Conservation (phyloP, 1,284 basidiomycete species). For the Malassezia restricta region DNA sequence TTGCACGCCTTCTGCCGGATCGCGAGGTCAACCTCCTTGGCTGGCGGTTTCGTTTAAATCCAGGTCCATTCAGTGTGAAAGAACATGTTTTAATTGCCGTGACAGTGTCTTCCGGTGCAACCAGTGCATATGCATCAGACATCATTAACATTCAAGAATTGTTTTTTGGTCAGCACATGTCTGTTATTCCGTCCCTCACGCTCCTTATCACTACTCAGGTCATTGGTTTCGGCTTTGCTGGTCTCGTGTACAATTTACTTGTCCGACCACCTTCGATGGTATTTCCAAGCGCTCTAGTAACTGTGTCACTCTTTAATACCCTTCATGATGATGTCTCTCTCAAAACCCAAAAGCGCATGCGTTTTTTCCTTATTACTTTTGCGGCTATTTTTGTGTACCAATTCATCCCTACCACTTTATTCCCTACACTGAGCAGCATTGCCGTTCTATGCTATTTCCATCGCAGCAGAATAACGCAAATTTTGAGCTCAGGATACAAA, state of each 20-base stretch:
- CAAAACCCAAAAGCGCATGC: constrained; percentile 47
- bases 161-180: constrained; percentile 43
- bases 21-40: constrained; percentile 36
- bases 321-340: constrained; percentile 47
- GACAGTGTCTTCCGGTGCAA: constrained; percentile 48
- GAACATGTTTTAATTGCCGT: constrained; percentile 48
- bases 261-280: constrained; percentile 45
- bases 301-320: constrained; percentile 50
- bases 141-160: constrained; percentile 46
- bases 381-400: constrained; percentile 47
- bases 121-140: constrained; percentile 43
- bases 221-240: constrained; percentile 44
- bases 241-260: constrained; percentile 39
- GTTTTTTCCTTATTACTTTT: constrained; percentile 49
- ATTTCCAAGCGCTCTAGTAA: constrained; percentile 50
- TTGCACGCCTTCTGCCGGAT: constrained; percentile 40
- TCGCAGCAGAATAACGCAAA: constrained; percentile 23
- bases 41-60: constrained; percentile 48
- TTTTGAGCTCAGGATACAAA: constrained; percentile 49
- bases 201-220: constrained; percentile 43
- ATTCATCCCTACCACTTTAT: constrained; percentile 50
- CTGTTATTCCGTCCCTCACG: constrained; percentile 29
- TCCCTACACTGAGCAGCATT: constrained; percentile 50
- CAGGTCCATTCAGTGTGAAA: constrained; percentile 50
- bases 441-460: constrained; percentile 50